These are phyloP conservation scores for Plasmodium gonderi DNA, from an alignment of 169 alveolate genomes.

Conservation along the genomic window DNA sequence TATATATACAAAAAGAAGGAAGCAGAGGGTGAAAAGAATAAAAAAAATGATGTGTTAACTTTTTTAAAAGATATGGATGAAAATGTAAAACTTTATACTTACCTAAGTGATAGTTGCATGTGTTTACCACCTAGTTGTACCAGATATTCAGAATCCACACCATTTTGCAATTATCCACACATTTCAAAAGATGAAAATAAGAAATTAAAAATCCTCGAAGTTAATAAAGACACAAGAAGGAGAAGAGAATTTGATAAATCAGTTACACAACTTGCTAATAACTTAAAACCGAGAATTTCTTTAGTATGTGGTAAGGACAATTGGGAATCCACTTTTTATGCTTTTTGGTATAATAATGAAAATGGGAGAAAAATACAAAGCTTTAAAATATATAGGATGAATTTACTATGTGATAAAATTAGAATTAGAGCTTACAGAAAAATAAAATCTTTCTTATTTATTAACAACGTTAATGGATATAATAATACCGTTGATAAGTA, in stretches of 20 bases:
- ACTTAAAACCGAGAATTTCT: conserved; percentile 78
- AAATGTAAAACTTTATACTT: conserved; percentile 18
- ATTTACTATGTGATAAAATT: conserved; percentile 81
- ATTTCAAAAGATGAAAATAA: conserved; percentile 18
- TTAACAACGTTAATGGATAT: not conserved
- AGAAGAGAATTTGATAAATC: conserved; percentile 78
- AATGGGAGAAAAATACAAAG: conserved; percentile 75
- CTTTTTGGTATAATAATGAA: conserved; percentile 81
- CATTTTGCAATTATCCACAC: too few species aligned
- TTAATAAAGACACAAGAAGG: conserved; percentile 77
- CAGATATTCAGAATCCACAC: not conserved
- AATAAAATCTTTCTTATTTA: conserved; percentile 28
- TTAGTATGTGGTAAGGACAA: conserved; percentile 83
- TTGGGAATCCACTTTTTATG: conserved; percentile 86
- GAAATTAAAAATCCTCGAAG: conserved; percentile 23
- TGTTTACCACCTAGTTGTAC: not conserved
- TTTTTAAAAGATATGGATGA: conserved; percentile 59
- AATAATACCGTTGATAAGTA: not conserved
- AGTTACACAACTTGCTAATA: conserved; percentile 73
- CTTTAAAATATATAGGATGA: conserved; percentile 77
- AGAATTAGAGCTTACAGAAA: conserved; percentile 79
- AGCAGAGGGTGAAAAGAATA: not conserved
- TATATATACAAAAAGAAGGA: not conserved
- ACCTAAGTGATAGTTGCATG: conserved; percentile 26
- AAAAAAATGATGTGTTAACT: conserved; percentile 9